phyloP scores from a whole-genome alignment of 768 basidiomycete species.

The Floccularia luteovirens region DNA sequence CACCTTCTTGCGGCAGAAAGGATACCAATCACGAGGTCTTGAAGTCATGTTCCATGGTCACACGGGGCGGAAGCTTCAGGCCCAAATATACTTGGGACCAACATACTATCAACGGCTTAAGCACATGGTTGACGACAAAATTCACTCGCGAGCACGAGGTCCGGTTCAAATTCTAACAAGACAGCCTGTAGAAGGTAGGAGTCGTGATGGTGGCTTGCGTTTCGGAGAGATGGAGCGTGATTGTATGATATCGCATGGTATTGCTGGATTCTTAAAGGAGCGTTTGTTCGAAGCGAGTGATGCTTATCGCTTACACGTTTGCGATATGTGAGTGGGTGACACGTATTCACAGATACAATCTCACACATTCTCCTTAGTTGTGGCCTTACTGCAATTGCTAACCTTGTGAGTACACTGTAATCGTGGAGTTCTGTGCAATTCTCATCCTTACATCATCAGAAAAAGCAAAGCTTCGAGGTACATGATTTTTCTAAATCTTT shows the following conservation, averaged over 20 bases:
- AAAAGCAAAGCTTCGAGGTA: slow-evolving; percentile 96
- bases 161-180: slow-evolving; percentile 97
- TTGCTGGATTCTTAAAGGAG: slow-evolving; percentile 96
- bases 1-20: slow-evolving; percentile 76
- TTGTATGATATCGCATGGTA: slow-evolving; percentile 99
- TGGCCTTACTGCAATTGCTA: slow-evolving; percentile 95
- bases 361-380: slow-evolving; percentile 44
- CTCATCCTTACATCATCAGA: slow-evolving; percentile 36
- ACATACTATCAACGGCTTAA: slow-evolving; percentile 99
- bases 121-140: slow-evolving; percentile 99
- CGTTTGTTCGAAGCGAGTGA: slow-evolving; percentile 91
- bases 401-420: slow-evolving; percentile 76
- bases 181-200: slow-evolving; percentile 97
- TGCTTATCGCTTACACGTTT: slow-evolving; percentile 91
- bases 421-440: too few relatives aligned
- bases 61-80: slow-evolving; percentile 95
- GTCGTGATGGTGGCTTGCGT: slow-evolving; percentile 96
- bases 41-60: slow-evolving; percentile 99
- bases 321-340: slow-evolving; percentile 72
- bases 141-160: slow-evolving; percentile 94
- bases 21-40: slow-evolving; percentile 94
- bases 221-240: slow-evolving; percentile 99
- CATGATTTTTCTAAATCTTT: slow-evolving; percentile 4
- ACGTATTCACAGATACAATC: neutral
- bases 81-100: slow-evolving; percentile 96